Evolutionary conservation across 2,329 filamentous ascomycete genomes (phyloP), one percentile per base, ranked within the genome.

Genomic region (Lasiodiplodia gonubiensis): DNA sequence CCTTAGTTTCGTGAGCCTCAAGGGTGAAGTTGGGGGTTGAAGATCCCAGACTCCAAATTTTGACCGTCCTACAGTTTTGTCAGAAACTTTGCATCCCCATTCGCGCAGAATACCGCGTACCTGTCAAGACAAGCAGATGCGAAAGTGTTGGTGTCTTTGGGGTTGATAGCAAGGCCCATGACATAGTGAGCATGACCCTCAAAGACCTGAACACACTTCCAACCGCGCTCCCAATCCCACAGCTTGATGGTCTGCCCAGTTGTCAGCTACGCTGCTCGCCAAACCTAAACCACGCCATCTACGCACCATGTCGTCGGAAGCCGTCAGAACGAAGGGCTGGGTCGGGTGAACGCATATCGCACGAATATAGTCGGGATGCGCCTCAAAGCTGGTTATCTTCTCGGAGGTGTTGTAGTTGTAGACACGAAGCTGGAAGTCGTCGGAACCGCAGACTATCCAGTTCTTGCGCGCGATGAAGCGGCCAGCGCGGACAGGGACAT

Each of bases 391-490:
- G 65, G 93, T 94, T 76, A 98, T 95, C 87, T 97, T 98, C 82
- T 99, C 95, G 69, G 93, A 97, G 65, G 95, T 99, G 83, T 99
- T 98, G 87, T 98, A 99, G 84, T 99, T 98, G 87, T 97, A 97
- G 27, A 68, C 77, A 66, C 94, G 91, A 69, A 91, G 79, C 76
- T 90, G 88, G 83, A 96, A 99, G 83, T 97, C 93, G 83, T 97
- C 92, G 72, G 91, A 94, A 77, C 95, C 95, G 82, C 93, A 95
- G 66, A 97, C 92, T 74, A 97, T 96, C 95, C 95, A 99, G 82
- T 98, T 99, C 89, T 99, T 99, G 75, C 95, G 89, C 73, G 95
- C 92, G 77, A 99, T 89, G 81, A 99, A 99, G 74, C 95, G 92
- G 76, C 95, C 95, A 70, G 95, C 95, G 80, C 95, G 92, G 68